Evolutionary conservation across 1,284 basidiomycete genomes (phyloP).

Genomic region (Apiotrichum gracile): DNA sequence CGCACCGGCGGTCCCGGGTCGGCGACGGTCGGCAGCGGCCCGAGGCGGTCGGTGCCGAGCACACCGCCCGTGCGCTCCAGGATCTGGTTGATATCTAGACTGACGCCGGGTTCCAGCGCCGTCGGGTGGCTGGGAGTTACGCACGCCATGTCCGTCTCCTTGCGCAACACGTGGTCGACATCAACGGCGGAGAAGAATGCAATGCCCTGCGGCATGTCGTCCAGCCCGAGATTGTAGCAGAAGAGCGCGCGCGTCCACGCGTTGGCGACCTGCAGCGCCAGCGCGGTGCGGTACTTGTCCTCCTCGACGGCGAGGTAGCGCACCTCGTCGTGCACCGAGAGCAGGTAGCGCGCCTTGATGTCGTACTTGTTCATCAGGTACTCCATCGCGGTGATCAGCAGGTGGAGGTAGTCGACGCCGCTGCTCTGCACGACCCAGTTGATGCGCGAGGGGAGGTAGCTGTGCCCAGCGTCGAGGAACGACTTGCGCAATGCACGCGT

Average conservation of each 20-base stretch:
- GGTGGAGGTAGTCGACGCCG: slow-evolving; percentile 95
- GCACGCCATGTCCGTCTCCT: slow-evolving; percentile 94
- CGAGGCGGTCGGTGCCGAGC: background rate
- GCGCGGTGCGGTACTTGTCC: slow-evolving; percentile 78
- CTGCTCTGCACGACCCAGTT: slow-evolving; percentile 99
- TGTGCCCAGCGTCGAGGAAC: slow-evolving; percentile 60
- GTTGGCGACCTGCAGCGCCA: slow-evolving; percentile 95
- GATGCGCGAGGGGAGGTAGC: slow-evolving; percentile 93
- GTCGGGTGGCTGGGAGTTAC: slow-evolving; percentile 85
- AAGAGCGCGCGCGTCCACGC: slow-evolving; percentile 92
- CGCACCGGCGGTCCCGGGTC: slow-evolving; percentile 22
- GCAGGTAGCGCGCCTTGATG: slow-evolving; percentile 87
- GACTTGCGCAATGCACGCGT: slow-evolving; percentile 86
- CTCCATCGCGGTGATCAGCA: slow-evolving; percentile 93
- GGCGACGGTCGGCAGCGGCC: background rate
- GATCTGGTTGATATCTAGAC: slow-evolving; percentile 65
- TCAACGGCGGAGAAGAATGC: slow-evolving; percentile 98
- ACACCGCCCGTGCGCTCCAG: slow-evolving; percentile 55
- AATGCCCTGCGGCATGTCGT: slow-evolving; percentile 86
- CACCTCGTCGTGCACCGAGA: slow-evolving; percentile 96
- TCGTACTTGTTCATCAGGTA: slow-evolving; percentile 73
- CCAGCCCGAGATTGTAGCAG: slow-evolving; percentile 88
- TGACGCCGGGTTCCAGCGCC: slow-evolving; percentile 78
- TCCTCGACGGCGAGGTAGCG: slow-evolving; percentile 85
- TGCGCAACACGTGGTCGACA: slow-evolving; percentile 82